Evolutionary conservation across 2,329 filamentous ascomycete genomes (phyloP).

Genomic region (Nannizzia gypsea): DNA sequence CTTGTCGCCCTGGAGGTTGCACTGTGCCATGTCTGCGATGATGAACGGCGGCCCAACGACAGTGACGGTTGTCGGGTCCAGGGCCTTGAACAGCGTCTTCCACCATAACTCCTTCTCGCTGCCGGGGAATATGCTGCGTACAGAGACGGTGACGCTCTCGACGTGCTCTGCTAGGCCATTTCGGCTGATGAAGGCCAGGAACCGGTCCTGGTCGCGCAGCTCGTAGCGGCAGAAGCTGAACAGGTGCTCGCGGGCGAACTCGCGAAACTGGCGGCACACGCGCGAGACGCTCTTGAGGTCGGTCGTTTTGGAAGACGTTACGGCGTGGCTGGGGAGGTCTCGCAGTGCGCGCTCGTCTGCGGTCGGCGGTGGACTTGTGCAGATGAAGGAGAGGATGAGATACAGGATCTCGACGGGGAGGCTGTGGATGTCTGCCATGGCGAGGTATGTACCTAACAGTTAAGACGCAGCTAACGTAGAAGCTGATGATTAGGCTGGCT

Average conservation of each 20-base stretch:
- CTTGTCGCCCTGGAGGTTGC: conserved; percentile 45
- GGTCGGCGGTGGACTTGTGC: conserved; percentile 38
- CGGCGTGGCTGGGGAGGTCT: conserved; percentile 37
- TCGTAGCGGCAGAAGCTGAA: conserved; percentile 44
- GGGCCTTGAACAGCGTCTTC: conserved; percentile 42
- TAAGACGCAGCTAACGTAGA: too few species aligned
- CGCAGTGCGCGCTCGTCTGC: conserved; percentile 29
- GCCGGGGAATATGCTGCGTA: conserved; percentile 31
- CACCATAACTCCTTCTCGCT: conserved; percentile 37
- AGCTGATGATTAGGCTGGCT: too few species aligned
- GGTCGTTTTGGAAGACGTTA: conserved; percentile 30
- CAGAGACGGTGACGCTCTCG: conserved; percentile 38
- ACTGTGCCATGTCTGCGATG: conserved; percentile 49
- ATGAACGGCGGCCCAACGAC: conserved; percentile 51
- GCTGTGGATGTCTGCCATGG: conserved; percentile 11
- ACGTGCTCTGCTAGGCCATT: conserved; percentile 30
- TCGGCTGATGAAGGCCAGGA: conserved; percentile 29
- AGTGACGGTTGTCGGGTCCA: conserved; percentile 45
- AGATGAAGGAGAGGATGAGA: conserved; percentile 46
- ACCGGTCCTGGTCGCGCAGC: conserved; percentile 23
- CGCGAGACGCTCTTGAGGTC: conserved; percentile 46
- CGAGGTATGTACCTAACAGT: too few species aligned
- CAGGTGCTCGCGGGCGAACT: conserved; percentile 42
- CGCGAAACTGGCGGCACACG: conserved; percentile 44
- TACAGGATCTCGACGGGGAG: conserved; percentile 53